Percentiles rank a stretch among this genome's conserved stretches.
phyloP scores from a whole-genome alignment of 2,329 filamentous ascomycete genomes.

The Capronia americana region DNA sequence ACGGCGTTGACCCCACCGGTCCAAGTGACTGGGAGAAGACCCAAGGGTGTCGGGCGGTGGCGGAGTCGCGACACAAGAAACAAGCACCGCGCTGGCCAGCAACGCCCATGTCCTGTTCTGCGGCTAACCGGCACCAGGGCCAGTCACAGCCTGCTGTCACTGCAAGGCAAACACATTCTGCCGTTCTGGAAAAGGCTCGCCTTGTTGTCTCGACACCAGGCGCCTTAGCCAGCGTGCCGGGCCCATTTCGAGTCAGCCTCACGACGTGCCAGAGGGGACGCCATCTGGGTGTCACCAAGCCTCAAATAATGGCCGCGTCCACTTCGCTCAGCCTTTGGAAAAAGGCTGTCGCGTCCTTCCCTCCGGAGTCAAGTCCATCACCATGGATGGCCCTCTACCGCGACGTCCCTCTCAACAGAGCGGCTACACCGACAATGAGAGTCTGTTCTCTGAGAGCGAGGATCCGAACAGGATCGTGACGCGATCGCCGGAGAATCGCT shows the following conservation, averaged over 20 bases:
- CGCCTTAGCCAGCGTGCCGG: neutral
- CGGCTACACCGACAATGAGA: constrained; percentile 1
- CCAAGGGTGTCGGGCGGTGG: neutral
- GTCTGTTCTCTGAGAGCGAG: constrained; percentile 7
- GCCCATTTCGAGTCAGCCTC: neutral
- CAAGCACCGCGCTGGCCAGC: neutral
- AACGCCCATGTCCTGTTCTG: neutral
- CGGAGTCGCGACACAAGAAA: neutral
- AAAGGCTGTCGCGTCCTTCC: neutral
- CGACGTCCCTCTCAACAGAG: constrained; percentile 3
- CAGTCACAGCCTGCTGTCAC: neutral
- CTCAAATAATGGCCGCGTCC: constrained; percentile 8
- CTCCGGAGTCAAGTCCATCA: neutral
- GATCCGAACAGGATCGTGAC: constrained; percentile 3
- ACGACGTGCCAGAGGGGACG: neutral
- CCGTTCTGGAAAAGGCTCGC: neutral
- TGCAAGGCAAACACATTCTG: neutral
- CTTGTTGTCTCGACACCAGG: neutral
- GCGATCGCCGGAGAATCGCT: neutral
- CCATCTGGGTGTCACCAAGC: neutral
- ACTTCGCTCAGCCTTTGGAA: neutral
- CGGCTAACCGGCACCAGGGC: neutral
- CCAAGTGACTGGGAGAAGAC: neutral
- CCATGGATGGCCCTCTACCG: constrained; percentile 2
- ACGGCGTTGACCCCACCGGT: neutral